Percentiles rank a stretch among this genome's conserved stretches.
phyloP scores from a whole-genome alignment of 495 filamentous ascomycete genomes.

The Podospora bellae-mahoneyi region DNA sequence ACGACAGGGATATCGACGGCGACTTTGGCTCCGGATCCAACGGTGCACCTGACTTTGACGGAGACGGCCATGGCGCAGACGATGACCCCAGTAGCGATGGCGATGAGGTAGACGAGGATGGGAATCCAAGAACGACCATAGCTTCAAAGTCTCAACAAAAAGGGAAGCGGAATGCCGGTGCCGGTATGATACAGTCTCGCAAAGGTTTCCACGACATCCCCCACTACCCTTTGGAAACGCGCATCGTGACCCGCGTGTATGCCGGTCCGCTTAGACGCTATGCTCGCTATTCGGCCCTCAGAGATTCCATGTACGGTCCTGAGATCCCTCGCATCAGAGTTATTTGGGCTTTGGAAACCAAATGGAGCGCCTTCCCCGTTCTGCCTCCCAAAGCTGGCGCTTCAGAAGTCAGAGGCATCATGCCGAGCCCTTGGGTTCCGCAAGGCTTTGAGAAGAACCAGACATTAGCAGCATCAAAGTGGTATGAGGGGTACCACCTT shows the following conservation, averaged over 20 bases:
- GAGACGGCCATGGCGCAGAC: slow-evolving; percentile 22
- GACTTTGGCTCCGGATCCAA: slow-evolving; percentile 22
- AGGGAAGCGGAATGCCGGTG: slow-evolving; percentile 22
- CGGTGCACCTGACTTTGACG: neutral
- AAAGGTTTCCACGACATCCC: slow-evolving; percentile 38
- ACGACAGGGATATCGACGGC: slow-evolving; percentile 18
- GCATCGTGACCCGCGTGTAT: slow-evolving; percentile 46
- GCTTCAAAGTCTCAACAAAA: slow-evolving; percentile 19
- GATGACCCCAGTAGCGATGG: slow-evolving; percentile 20
- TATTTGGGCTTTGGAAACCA: slow-evolving; percentile 39
- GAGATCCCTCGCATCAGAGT: slow-evolving; percentile 36
- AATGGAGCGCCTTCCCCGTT: slow-evolving; percentile 39
- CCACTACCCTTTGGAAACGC: slow-evolving; percentile 43
- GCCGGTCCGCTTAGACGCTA: slow-evolving; percentile 45
- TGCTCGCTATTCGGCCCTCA: slow-evolving; percentile 40
- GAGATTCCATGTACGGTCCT: slow-evolving; percentile 46
- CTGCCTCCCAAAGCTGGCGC: slow-evolving; percentile 37
- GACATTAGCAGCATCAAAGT: slow-evolving; percentile 26
- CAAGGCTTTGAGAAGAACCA: slow-evolving; percentile 30
- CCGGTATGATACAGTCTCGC: slow-evolving; percentile 28
- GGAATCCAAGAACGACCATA: slow-evolving; percentile 22
- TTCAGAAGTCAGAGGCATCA: slow-evolving; percentile 27
- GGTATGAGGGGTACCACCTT: slow-evolving; percentile 32
- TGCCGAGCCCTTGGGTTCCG: slow-evolving; percentile 42
- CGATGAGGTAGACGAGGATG: slow-evolving; percentile 20